Percentiles rank a stretch among this genome's conserved stretches.
Evolutionary conservation across 2,329 filamentous ascomycete species (phyloP).

Genomic region (Fusarium sp.): DNA sequence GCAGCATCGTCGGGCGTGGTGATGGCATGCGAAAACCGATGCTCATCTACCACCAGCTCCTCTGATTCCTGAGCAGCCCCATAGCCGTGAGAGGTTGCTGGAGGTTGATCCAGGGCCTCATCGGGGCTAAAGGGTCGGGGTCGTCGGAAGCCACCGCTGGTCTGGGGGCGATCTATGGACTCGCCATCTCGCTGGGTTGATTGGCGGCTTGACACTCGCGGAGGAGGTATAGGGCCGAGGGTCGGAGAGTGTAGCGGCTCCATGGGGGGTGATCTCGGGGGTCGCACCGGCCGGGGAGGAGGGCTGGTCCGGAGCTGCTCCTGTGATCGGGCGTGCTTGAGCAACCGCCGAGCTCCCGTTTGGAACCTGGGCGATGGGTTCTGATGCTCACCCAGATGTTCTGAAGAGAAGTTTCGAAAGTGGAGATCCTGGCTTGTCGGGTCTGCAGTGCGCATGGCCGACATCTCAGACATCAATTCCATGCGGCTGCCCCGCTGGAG

Average conservation of each 20-base stretch:
- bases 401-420: slow-evolving; percentile 60
- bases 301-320: slow-evolving; percentile 62
- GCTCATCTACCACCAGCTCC: slow-evolving; percentile 20
- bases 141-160: slow-evolving; percentile 59
- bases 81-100: slow-evolving; percentile 28
- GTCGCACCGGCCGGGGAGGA: slow-evolving; percentile 62
- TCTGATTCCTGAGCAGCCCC: slow-evolving; percentile 18
- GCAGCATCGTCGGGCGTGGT: slow-evolving; percentile 57
- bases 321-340: slow-evolving; percentile 61
- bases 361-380: slow-evolving; percentile 30
- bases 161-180: slow-evolving; percentile 58
- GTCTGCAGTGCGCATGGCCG: slow-evolving; percentile 51
- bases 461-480: slow-evolving; percentile 59
- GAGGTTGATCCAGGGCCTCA: slow-evolving; percentile 34
- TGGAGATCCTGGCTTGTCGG: slow-evolving; percentile 53
- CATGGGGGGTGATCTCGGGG: slow-evolving; percentile 50
- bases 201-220: slow-evolving; percentile 67
- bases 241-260: slow-evolving; percentile 42
- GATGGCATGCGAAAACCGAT: slow-evolving; percentile 53
- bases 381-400: slow-evolving; percentile 31
- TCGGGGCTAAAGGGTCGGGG: slow-evolving; percentile 56
- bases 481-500: slow-evolving; percentile 55
- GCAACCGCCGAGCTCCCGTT: slow-evolving; percentile 49
- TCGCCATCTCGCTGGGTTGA: slow-evolving; percentile 61
- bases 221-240: slow-evolving; percentile 60